Evolutionary conservation across 192 early-diverging fungal species (phyloP).

Genomic region (Rhizophagus clarus): DNA sequence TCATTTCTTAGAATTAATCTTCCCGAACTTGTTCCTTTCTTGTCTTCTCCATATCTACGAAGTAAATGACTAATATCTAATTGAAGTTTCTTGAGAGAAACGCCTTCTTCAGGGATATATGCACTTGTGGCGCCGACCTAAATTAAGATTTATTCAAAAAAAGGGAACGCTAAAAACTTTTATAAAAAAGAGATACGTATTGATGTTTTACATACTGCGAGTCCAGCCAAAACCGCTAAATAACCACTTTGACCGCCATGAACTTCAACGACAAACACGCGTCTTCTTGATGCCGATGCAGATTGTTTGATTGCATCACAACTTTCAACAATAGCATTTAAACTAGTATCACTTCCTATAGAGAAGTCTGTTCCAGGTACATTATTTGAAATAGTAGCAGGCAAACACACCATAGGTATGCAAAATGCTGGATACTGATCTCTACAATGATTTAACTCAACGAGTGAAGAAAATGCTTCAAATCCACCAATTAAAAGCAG

Average conservation of each 20-base stretch:
- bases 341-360: slow-evolving; percentile 90
- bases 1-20: slow-evolving; percentile 86
- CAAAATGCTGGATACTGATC: slow-evolving; percentile 87
- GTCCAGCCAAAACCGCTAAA: slow-evolving; percentile 83
- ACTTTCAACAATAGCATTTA: slow-evolving; percentile 90
- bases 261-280: slow-evolving; percentile 97
- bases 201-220: slow-evolving; percentile 49
- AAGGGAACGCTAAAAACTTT: neutral
- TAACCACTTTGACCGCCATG: slow-evolving; percentile 96
- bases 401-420: slow-evolving; percentile 91
- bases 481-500: slow-evolving; percentile 96
- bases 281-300: slow-evolving; percentile 84
- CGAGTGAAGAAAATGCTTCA: slow-evolving; percentile 84
- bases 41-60: slow-evolving; percentile 77
- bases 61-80: slow-evolving; percentile 82
- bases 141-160: neutral
- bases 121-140: slow-evolving; percentile 83
- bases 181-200: neutral
- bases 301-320: slow-evolving; percentile 93
- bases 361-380: slow-evolving; percentile 96
- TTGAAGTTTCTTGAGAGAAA: slow-evolving; percentile 79
- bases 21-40: slow-evolving; percentile 72
- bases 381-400: slow-evolving; percentile 97
- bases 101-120: slow-evolving; percentile 93
- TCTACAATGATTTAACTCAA: slow-evolving; percentile 71